A percentile compares a stretch with the other conserved stretches of the same genome.
Conservation (phyloP, 768 basidiomycete species). For the Lactarius quietus region DNA sequence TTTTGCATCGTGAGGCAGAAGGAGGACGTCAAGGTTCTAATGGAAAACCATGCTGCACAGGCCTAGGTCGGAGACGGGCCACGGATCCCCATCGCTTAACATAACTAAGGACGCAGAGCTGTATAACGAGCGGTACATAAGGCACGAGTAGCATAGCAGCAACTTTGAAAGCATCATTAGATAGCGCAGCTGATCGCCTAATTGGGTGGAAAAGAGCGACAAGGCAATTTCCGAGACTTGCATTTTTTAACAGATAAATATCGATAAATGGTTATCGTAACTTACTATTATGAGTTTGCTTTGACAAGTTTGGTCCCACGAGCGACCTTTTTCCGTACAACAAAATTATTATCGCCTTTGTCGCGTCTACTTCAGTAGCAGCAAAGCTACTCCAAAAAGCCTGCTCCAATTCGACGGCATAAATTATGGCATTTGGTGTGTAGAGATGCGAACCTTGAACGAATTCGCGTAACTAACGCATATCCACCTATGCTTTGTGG, state of each 20-base stretch:
- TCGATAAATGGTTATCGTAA: neutral
- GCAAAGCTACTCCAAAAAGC: constrained; percentile 3
- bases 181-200: no score
- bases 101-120: neutral
- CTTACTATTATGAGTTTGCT: neutral
- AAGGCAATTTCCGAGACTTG: neutral
- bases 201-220: no score
- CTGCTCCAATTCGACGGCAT: constrained; percentile 4
- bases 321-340: neutral
- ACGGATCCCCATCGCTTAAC: neutral
- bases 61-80: neutral
- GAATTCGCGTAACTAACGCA: neutral
- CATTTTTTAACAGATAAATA: neutral
- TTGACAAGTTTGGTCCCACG: constrained; percentile 10
- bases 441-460: neutral
- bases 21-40: neutral
- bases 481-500: constrained; percentile 1
- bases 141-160: no score
- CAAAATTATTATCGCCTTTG: constrained; percentile 2
- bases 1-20: neutral
- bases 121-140: neutral
- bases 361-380: neutral
- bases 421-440: constrained; percentile 35
- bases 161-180: no score
- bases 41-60: neutral